Evolutionary conservation across 345 rosid species (phyloP).

Genomic region (Euphorbia tirucalli): DNA sequence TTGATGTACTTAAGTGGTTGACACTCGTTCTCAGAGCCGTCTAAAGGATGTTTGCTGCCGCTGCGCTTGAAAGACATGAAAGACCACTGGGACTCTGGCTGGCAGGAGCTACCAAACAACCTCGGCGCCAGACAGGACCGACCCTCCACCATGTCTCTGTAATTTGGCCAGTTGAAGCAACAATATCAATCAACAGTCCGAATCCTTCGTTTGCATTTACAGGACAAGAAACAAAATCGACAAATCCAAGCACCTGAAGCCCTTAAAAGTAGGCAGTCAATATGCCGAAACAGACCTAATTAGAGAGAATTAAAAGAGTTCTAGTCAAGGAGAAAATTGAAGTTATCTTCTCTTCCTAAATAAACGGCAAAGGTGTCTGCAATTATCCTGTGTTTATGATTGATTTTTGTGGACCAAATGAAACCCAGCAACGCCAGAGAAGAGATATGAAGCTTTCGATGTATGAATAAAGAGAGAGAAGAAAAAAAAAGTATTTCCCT

Average conservation of each 20-base stretch:
- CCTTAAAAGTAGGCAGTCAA: background rate
- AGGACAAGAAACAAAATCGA: background rate
- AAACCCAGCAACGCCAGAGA: constrained; percentile 10
- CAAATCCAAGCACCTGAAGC: constrained; percentile 10
- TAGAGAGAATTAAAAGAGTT: constrained; percentile 1
- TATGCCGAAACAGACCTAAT: background rate
- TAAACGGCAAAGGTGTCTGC: background rate
- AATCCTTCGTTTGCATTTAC: constrained; percentile 12
- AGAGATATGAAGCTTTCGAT: background rate
- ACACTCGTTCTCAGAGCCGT: constrained; percentile 33
- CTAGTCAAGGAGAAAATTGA: background rate
- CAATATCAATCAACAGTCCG: constrained; percentile 6
- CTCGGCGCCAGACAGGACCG: constrained; percentile 55
- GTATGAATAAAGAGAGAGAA: background rate
- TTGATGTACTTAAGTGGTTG: constrained; percentile 33
- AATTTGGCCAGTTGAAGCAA: constrained; percentile 16
- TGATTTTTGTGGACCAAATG: constrained; percentile 9
- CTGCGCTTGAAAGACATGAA: constrained; percentile 43
- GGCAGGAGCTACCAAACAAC: constrained; percentile 67
- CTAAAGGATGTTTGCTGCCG: constrained; percentile 51
- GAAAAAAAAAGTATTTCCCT: background rate
- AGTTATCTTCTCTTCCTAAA: constrained; percentile 4
- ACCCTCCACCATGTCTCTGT: constrained; percentile 69
- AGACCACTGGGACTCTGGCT: constrained; percentile 57
- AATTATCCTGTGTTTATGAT: background rate